These are phyloP conservation scores for Suillus placidus DNA, from an alignment of 768 basidiomycete genomes.

Conservation along the genomic window DNA sequence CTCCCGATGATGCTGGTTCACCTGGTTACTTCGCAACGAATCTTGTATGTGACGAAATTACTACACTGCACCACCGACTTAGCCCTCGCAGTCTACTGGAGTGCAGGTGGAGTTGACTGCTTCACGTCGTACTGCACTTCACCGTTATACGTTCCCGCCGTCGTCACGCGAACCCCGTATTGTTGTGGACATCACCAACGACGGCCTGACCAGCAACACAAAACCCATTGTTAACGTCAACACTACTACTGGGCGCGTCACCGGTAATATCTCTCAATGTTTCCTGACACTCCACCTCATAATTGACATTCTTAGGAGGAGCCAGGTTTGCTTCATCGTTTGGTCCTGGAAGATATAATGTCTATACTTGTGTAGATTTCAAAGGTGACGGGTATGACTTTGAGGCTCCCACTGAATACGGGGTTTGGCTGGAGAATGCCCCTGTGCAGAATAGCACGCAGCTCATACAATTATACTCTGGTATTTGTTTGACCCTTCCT, in stretches of 20 bases:
- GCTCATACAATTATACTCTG: conserved; percentile 50
- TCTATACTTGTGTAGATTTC: conserved; percentile 65
- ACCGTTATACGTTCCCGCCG: conserved; percentile 58
- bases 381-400: conserved; percentile 52
- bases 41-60: conserved; percentile 37
- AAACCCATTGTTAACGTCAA: conserved; percentile 52
- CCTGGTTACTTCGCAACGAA: conserved; percentile 71
- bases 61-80: background rate
- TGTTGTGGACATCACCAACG: conserved; percentile 63
- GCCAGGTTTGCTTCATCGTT: conserved; percentile 56
- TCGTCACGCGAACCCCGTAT: conserved; percentile 53
- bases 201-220: conserved; percentile 56
- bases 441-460: conserved; percentile 50
- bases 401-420: conserved; percentile 54
- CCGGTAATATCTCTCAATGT: conserved; percentile 32
- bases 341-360: conserved; percentile 59
- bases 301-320: conserved; percentile 28
- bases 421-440: conserved; percentile 54
- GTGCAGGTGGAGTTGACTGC: conserved; percentile 63
- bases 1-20: conserved; percentile 61
- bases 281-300: background rate
- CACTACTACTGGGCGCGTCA: conserved; percentile 51
- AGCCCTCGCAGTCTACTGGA: conserved; percentile 46
- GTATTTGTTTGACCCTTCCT: conserved; percentile 27
- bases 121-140: conserved; percentile 59